A percentile compares a stretch with the other conserved stretches of the same genome.
phyloP scores from a whole-genome alignment of 495 filamentous ascomycete species.

The Durotheca rogersii region DNA sequence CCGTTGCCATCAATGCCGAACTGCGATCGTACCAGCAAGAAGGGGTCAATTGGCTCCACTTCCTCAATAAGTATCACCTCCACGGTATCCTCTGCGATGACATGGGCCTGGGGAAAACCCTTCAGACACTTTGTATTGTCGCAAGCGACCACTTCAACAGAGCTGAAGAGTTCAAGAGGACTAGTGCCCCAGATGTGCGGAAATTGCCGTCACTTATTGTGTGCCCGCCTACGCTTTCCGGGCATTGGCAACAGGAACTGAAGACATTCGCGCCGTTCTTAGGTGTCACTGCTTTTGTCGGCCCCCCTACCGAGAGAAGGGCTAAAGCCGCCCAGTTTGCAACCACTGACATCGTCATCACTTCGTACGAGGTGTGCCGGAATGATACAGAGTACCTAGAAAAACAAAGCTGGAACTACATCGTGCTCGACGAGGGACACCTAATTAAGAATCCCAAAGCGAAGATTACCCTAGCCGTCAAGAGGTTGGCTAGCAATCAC shows the following conservation, averaged over 20 bases:
- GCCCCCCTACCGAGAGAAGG: constrained; percentile 75
- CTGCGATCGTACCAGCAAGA: constrained; percentile 97
- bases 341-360: constrained; percentile 87
- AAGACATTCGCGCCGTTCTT: constrained; percentile 93
- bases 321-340: constrained; percentile 65
- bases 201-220: constrained; percentile 89
- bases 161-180: constrained; percentile 82
- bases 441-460: constrained; percentile 97
- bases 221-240: constrained; percentile 94
- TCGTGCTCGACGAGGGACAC: constrained; percentile 95
- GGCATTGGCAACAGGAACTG: constrained; percentile 98
- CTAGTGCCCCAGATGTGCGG: constrained; percentile 70
- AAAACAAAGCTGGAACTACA: constrained; percentile 91
- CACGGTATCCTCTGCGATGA: constrained; percentile 99
- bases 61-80: constrained; percentile 95
- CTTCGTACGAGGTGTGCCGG: constrained; percentile 94
- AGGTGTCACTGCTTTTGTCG: constrained; percentile 82
- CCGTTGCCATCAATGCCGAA: constrained; percentile 94
- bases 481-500: constrained; percentile 84
- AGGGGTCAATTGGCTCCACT: constrained; percentile 97
- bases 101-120: constrained; percentile 97
- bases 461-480: constrained; percentile 89
- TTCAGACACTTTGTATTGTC: constrained; percentile 97
- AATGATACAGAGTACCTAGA: constrained; percentile 87
- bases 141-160: constrained; percentile 95